Base-by-base conservation (phyloP, 352 stramenopile genomes). In the Phytophthora nicotianae region DNA sequence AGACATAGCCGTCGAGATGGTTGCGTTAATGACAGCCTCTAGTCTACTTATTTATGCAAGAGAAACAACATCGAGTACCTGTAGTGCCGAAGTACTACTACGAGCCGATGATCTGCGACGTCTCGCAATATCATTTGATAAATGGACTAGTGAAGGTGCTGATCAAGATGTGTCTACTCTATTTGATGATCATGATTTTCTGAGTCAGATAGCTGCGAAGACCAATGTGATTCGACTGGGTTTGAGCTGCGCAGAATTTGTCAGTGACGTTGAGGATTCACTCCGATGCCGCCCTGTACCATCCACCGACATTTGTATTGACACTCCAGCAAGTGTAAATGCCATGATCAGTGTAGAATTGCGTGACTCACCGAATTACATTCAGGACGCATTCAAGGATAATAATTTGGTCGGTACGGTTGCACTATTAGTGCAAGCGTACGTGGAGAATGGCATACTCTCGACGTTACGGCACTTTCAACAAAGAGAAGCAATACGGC, bases 401-500 rank as follows among this genome's bases (percentile, higher is more conserved):
- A 86, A 69, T 45, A 70, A 54, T 19, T 32, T 55, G 4, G 54
- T 83, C 24, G 72, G 68, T 0, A 64, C 68, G 19, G 46, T 86
- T 9, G 77, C 74, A 3, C 72, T 87, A 16, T 50, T 93, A 24
- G 66, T 74, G 0, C 76, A 81, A n/a, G 65, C 70, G 20, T 78
- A 83, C 45, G 68, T 71, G 2, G 75, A 88, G 20, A 69, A 88
- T 24, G 69, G 45, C 0, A 50, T 79, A 0, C 26, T 77, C 4
- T 72, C 68, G 1, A 75, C 72, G 9, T 46, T 86, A 6, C 73
- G 74, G 0, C 73, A 60, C 23, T 47, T 87, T 4, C 78, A 88
- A 32, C 76, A 83, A 17, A 50, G 70, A 32, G 73, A 87, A 55
- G 82, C 81, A 2, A 62, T 87, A 5, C 33, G 72, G 10, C 38